phyloP scores from a whole-genome alignment of 305 asterid genomes.

The Nicotiana rustica region DNA sequence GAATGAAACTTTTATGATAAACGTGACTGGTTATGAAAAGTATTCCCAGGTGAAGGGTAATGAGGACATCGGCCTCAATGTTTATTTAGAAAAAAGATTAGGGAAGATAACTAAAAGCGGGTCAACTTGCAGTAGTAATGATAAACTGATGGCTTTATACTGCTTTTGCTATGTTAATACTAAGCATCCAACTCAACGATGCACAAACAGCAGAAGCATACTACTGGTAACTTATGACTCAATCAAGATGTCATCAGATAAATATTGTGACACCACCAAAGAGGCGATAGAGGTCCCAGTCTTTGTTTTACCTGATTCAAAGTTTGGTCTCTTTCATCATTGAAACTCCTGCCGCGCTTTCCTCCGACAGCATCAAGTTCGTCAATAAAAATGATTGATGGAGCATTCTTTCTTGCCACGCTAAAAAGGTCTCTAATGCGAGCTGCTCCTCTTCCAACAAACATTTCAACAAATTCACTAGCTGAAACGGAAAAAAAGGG shows the following conservation, averaged over 20 bases:
- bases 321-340: slow-evolving; percentile 96
- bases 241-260: slow-evolving; percentile 2
- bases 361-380: slow-evolving; percentile 99
- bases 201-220: slow-evolving; percentile 2
- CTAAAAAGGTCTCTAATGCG: slow-evolving; percentile 88
- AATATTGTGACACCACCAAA: slow-evolving; percentile 1
- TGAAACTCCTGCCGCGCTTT: slow-evolving; percentile 94
- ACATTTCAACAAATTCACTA: slow-evolving; percentile 95
- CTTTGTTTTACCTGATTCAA: slow-evolving; percentile 80
- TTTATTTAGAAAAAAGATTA: too few relatives aligned
- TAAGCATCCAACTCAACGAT: not conserved
- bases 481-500: slow-evolving; percentile 98
- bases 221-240: not conserved
- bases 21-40: too few relatives aligned
- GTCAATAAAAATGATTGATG: slow-evolving; percentile 91
- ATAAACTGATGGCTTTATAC: not conserved
- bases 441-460: slow-evolving; percentile 99
- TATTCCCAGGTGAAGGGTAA: too few relatives aligned
- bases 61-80: too few relatives aligned
- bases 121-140: too few relatives aligned
- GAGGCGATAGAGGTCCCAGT: not conserved
- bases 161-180: not conserved
- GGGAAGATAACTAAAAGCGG: too few relatives aligned
- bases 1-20: too few relatives aligned
- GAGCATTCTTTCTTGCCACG: slow-evolving; percentile 90